A percentile compares a stretch with the other conserved stretches of the same genome.
Evolutionary conservation across 2,329 filamentous ascomycete species (phyloP).

Genomic region (Botrytis fragariae): DNA sequence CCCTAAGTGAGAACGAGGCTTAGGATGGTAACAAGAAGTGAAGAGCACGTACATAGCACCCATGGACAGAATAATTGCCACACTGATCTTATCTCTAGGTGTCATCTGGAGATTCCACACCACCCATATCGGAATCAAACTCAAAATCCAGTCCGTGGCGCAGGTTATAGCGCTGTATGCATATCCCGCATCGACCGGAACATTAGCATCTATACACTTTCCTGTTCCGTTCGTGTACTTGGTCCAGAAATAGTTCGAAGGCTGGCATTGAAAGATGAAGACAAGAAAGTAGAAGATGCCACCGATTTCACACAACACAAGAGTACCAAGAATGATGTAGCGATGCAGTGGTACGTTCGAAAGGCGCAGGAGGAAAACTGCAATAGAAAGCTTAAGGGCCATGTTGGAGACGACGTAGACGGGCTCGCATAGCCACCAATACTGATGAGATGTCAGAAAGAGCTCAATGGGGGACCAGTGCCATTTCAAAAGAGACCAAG

Average conservation of each 20-base stretch:
- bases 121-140: slow-evolving; percentile 43
- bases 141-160: slow-evolving; percentile 43
- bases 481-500: not conserved
- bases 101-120: slow-evolving; percentile 46
- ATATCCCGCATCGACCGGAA: slow-evolving; percentile 40
- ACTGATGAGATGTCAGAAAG: slow-evolving; percentile 23
- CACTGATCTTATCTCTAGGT: slow-evolving; percentile 40
- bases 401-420: slow-evolving; percentile 43
- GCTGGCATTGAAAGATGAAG: slow-evolving; percentile 42
- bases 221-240: slow-evolving; percentile 38
- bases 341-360: slow-evolving; percentile 37
- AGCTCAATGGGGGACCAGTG: not conserved
- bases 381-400: slow-evolving; percentile 42
- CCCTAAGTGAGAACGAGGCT: not conserved
- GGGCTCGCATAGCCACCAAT: slow-evolving; percentile 42
- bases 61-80: slow-evolving; percentile 36
- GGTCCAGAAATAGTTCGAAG: slow-evolving; percentile 43
- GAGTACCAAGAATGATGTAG: slow-evolving; percentile 38
- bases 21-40: not conserved
- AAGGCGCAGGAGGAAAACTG: slow-evolving; percentile 43
- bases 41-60: slow-evolving; percentile 40
- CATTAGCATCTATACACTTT: slow-evolving; percentile 37
- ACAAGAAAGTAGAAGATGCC: slow-evolving; percentile 42
- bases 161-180: slow-evolving; percentile 43
- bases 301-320: slow-evolving; percentile 39